These are phyloP conservation scores for Calonectria pseudoreteaudii DNA, from an alignment of 2,329 filamentous ascomycete genomes.

Conservation along the genomic window DNA sequence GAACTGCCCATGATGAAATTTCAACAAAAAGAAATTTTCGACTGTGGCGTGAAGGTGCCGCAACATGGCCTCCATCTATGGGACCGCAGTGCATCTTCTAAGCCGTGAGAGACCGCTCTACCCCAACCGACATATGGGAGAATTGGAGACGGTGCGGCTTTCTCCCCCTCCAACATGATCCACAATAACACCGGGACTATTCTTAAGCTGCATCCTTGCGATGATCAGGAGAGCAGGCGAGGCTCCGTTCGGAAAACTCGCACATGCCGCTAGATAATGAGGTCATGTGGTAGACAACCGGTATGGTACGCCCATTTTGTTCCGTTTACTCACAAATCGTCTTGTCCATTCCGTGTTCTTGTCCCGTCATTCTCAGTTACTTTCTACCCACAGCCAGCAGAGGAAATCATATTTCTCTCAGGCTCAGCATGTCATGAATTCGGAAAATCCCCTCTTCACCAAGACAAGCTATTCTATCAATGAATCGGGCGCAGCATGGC, in stretches of 20 bases:
- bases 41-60: background rate
- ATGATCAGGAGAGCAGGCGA: background rate
- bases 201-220: background rate
- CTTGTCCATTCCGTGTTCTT: background rate
- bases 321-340: background rate
- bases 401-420: background rate
- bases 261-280: background rate
- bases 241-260: background rate
- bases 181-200: background rate
- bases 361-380: background rate
- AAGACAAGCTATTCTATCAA: background rate
- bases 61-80: background rate
- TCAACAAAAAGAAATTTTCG: background rate
- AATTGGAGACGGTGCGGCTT: background rate
- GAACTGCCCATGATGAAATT: background rate
- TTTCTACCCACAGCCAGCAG: background rate
- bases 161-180: background rate
- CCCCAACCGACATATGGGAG: background rate
- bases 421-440: background rate
- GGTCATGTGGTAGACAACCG: background rate
- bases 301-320: background rate
- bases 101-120: background rate
- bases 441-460: background rate
- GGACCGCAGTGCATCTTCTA: background rate
- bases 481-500: background rate